These are phyloP conservation scores for Kazachstania martiniae DNA, from an alignment of 805 yeast species.

Conservation along the genomic window DNA sequence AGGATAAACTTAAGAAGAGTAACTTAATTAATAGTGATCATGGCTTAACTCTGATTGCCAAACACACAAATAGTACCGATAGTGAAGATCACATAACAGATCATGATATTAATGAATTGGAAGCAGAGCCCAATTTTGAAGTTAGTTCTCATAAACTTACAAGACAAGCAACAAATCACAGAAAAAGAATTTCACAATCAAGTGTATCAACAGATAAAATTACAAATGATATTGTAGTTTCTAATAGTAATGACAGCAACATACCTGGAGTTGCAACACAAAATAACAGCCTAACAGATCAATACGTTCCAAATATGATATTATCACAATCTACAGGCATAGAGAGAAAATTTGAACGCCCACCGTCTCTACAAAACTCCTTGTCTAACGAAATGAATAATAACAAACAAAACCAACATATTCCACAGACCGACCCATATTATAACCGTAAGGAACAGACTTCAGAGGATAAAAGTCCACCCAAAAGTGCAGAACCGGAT, in stretches of 20 bases:
- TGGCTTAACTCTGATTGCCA: too few relatives aligned
- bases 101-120: constrained; percentile 2
- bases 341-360: constrained; percentile 31
- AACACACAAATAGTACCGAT: constrained; percentile 9
- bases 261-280: background rate
- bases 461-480: too few relatives aligned
- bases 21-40: background rate
- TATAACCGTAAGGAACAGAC: background rate
- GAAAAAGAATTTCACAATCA: background rate
- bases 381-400: constrained; percentile 10
- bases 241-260: background rate
- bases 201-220: background rate
- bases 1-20: too few relatives aligned
- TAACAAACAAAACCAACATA: background rate
- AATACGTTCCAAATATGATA: constrained; percentile 33
- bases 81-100: constrained; percentile 14
- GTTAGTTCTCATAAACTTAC: constrained; percentile 11
- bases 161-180: constrained; percentile 11
- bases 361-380: constrained; percentile 26
- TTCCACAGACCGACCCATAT: background rate
- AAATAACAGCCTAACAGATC: constrained; percentile 14
- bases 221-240: background rate
- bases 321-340: constrained; percentile 45
- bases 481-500: background rate
- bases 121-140: constrained; percentile 6